Percentiles rank a stretch among this genome's conserved stretches.
phyloP scores from a whole-genome alignment of 345 rosid genomes.

The Mangifera indica region DNA sequence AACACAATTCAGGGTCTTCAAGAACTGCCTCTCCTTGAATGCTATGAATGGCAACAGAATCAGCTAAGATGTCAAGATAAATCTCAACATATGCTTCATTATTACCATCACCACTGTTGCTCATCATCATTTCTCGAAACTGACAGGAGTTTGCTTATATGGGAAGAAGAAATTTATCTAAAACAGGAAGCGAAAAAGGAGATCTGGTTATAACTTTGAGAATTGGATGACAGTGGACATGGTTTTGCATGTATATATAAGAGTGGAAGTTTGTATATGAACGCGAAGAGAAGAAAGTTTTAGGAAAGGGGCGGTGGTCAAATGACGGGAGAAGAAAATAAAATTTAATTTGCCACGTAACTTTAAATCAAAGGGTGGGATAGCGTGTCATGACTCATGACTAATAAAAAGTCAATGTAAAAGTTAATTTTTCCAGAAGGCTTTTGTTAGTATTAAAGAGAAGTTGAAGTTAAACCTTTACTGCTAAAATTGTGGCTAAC shows the following conservation, averaged over 20 bases:
- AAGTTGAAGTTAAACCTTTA: too few relatives aligned
- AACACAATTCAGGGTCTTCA: constrained; percentile 69
- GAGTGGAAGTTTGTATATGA: background rate
- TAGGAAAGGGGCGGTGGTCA: constrained; percentile 21
- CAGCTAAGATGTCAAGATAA: constrained; percentile 75
- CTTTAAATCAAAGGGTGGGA: background rate
- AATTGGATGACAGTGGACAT: background rate
- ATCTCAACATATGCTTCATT: constrained; percentile 57
- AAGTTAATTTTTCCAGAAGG: too few relatives aligned
- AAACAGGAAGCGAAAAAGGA: too few relatives aligned
- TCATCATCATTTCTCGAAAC: background rate
- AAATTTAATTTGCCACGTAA: too few relatives aligned
- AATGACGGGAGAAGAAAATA: too few relatives aligned
- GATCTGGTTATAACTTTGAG: too few relatives aligned
- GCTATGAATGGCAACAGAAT: constrained; percentile 85
- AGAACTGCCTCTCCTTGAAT: constrained; percentile 30
- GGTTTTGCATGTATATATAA: background rate
- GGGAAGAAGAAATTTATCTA: constrained; percentile 24
- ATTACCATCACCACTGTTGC: constrained; percentile 14
- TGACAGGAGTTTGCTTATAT: constrained; percentile 3
- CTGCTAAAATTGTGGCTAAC: too few relatives aligned
- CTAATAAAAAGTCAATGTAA: too few relatives aligned
- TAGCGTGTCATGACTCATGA: too few relatives aligned
- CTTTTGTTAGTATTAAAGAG: too few relatives aligned
- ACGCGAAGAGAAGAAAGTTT: constrained; percentile 1